A percentile compares a stretch with the other conserved stretches of the same genome.
Evolutionary conservation across 352 stramenopile genomes (phyloP).

Genomic region (Phytopythium boreale): DNA sequence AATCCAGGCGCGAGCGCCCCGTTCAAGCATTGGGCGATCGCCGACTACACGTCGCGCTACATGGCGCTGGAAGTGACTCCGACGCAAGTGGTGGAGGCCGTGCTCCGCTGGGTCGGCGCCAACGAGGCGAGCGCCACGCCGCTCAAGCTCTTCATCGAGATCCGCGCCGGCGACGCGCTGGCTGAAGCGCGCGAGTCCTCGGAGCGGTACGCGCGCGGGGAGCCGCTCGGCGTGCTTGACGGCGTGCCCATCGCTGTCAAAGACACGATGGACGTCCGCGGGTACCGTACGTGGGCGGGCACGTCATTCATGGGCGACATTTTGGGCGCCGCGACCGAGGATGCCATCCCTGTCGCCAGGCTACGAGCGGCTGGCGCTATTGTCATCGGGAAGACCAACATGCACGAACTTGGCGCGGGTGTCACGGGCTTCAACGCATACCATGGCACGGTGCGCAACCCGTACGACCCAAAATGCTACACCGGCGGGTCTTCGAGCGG

Average conservation of each 20-base stretch:
- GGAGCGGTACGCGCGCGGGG: slow-evolving; percentile 59
- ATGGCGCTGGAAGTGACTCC: slow-evolving; percentile 34
- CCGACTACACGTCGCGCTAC: slow-evolving; percentile 66
- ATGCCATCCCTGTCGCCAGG: slow-evolving; percentile 53
- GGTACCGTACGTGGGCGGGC: slow-evolving; percentile 58
- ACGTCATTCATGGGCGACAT: slow-evolving; percentile 70
- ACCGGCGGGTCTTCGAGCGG: slow-evolving; percentile 89
- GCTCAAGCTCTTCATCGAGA: slow-evolving; percentile 78
- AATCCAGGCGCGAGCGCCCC: neutral
- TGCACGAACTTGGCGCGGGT: slow-evolving; percentile 83
- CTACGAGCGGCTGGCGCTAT: slow-evolving; percentile 77
- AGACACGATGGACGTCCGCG: slow-evolving; percentile 80
- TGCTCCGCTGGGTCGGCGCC: slow-evolving; percentile 46
- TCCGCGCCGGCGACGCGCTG: slow-evolving; percentile 65
- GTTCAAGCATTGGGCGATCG: slow-evolving; percentile 71
- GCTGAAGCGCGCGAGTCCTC: slow-evolving; percentile 59
- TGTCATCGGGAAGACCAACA: slow-evolving; percentile 88
- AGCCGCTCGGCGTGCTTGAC: slow-evolving; percentile 79
- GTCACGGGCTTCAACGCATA: slow-evolving; percentile 78
- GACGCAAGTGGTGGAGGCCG: slow-evolving; percentile 64
- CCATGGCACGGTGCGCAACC: slow-evolving; percentile 74
- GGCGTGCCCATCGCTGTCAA: slow-evolving; percentile 90
- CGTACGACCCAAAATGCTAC: slow-evolving; percentile 84
- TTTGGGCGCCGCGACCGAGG: slow-evolving; percentile 28
- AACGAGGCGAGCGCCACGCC: slow-evolving; percentile 49